A percentile compares a stretch with the other conserved stretches of the same genome.
Evolutionary conservation across 1,139 yeast genomes (phyloP).

Genomic region (Pichia norvegensis): DNA sequence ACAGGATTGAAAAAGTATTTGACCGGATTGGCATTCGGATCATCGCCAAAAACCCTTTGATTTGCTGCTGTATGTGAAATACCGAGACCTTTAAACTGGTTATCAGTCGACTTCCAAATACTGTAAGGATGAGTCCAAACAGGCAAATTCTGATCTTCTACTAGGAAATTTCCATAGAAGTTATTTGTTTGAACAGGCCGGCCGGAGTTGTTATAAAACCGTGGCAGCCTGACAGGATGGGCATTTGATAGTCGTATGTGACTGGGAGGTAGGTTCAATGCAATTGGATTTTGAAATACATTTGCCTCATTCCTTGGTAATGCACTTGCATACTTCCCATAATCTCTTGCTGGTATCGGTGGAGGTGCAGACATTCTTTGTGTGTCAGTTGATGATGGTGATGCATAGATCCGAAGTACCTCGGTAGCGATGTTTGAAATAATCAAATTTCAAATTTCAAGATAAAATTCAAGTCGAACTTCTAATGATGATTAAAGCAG

Average conservation of each 20-base stretch:
- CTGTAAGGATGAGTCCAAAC: constrained; percentile 83
- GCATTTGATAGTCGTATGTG: constrained; percentile 33
- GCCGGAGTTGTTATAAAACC: constrained; percentile 27
- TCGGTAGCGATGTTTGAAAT: not conserved
- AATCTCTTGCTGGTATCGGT: constrained; percentile 23
- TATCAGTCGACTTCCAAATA: constrained; percentile 49
- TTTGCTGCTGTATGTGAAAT: constrained; percentile 54
- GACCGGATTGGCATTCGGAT: constrained; percentile 27
- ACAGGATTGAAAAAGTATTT: constrained; percentile 30
- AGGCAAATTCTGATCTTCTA: constrained; percentile 55
- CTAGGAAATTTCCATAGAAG: constrained; percentile 70
- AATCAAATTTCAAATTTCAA: too few species aligned
- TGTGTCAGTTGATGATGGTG: too few species aligned
- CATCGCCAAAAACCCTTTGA: constrained; percentile 62
- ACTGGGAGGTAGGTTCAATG: constrained; percentile 37
- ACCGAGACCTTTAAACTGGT: constrained; percentile 46
- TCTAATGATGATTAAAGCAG: too few species aligned
- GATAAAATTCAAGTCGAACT: too few species aligned
- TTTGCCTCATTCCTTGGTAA: constrained; percentile 10
- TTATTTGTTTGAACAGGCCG: constrained; percentile 70
- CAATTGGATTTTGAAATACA: constrained; percentile 29
- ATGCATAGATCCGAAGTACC: not conserved
- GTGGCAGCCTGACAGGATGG: constrained; percentile 43
- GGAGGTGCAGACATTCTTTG: constrained; percentile 12
- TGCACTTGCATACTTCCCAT: constrained; percentile 1